Percentiles rank a stretch among this genome's conserved stretches.
Conservation (phyloP, 129 eudicot species). For the Helianthus tuberosus region DNA sequence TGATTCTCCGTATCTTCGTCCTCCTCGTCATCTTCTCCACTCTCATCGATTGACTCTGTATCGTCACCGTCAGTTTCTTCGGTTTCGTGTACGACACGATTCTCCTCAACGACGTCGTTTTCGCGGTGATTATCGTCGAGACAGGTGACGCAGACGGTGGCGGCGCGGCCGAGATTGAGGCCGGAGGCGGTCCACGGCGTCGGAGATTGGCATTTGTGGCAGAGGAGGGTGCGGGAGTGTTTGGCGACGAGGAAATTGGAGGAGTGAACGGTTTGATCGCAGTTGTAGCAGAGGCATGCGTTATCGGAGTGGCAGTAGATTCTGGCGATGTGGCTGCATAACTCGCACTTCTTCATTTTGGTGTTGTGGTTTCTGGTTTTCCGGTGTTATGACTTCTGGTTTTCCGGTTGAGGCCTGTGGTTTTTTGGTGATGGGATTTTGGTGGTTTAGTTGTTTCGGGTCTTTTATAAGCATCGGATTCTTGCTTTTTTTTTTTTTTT, state of each 20-base stretch:
- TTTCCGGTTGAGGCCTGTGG: no score
- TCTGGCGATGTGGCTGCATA: slow-evolving; percentile 53
- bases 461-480: neutral
- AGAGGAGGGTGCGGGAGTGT: slow-evolving; percentile 61
- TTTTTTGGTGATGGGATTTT: neutral
- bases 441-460: neutral
- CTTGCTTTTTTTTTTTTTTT: no score
- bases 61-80: slow-evolving; percentile 23
- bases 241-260: slow-evolving; percentile 81
- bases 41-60: neutral
- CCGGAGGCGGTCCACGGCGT: slow-evolving; percentile 84
- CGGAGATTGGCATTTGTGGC: slow-evolving; percentile 61
- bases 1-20: slow-evolving; percentile 74
- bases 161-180: slow-evolving; percentile 48
- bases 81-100: slow-evolving; percentile 9
- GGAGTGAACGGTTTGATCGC: slow-evolving; percentile 71
- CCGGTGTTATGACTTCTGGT: neutral
- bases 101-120: slow-evolving; percentile 36
- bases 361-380: slow-evolving; percentile 4
- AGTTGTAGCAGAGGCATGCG: slow-evolving; percentile 68
- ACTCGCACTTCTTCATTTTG: slow-evolving; percentile 54
- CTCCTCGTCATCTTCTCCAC: slow-evolving; percentile 36
- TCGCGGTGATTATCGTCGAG: neutral
- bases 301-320: slow-evolving; percentile 69
- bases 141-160: slow-evolving; percentile 57